Percentiles rank a stretch among this genome's conserved stretches.
Evolutionary conservation across 106 monocot species (phyloP).

Genomic region (Dendrobium chrysotoxum): DNA sequence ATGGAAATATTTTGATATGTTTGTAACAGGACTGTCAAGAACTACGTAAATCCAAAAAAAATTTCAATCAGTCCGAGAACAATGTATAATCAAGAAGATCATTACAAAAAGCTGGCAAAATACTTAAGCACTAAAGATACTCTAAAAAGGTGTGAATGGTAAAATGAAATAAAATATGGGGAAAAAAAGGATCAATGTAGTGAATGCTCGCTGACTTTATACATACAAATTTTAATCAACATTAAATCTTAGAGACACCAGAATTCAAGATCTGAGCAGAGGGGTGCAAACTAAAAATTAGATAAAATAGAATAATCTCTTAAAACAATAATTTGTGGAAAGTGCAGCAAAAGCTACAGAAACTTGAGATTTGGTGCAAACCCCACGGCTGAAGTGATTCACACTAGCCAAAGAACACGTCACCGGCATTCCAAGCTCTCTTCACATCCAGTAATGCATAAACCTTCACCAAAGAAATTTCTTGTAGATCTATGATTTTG

Average conservation of each 20-base stretch:
- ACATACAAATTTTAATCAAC: background rate
- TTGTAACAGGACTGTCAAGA: conserved; percentile 53
- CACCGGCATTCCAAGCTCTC: too few species aligned
- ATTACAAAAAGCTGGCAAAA: background rate
- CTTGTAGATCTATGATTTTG: too few species aligned
- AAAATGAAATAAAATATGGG: background rate
- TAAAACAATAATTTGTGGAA: background rate
- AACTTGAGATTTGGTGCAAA: background rate
- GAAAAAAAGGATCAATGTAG: background rate
- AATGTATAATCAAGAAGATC: background rate
- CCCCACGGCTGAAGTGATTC: too few species aligned
- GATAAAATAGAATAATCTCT: background rate
- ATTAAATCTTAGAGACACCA: background rate
- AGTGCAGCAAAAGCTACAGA: background rate
- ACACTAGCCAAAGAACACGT: too few species aligned
- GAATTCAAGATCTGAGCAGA: background rate
- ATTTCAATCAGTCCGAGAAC: background rate
- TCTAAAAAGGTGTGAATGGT: background rate
- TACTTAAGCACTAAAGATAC: background rate
- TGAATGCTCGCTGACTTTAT: background rate
- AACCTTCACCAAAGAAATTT: too few species aligned
- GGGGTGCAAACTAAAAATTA: background rate
- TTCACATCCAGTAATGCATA: too few species aligned
- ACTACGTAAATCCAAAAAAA: conserved; percentile 30
- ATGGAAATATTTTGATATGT: conserved; percentile 56